These are phyloP conservation scores for Schwanniomyces sp. DNA, from an alignment of 805 yeast species.

Conservation along the genomic window DNA sequence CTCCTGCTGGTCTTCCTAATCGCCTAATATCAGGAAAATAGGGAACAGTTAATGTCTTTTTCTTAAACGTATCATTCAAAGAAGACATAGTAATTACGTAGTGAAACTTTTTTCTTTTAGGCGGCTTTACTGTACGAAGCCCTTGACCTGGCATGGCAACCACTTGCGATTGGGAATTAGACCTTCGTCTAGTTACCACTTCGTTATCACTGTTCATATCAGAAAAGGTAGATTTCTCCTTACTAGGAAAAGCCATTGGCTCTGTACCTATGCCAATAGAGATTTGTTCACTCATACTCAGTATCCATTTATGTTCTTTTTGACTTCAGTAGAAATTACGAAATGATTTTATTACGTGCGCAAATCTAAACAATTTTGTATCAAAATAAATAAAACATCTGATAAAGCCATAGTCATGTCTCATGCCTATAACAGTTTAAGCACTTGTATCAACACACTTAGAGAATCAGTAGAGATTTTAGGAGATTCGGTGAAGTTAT, in stretches of 20 bases:
- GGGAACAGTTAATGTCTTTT: conserved; percentile 79
- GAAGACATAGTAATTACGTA: conserved; percentile 74
- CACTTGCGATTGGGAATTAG: conserved; percentile 45
- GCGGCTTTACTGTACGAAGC: conserved; percentile 9
- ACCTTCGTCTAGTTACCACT: conserved; percentile 25
- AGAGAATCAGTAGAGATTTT: conserved; percentile 33
- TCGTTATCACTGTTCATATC: conserved; percentile 1
- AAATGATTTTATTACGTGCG: neutral
- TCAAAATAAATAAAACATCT: neutral
- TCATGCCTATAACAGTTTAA: conserved; percentile 9
- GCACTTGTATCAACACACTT: conserved; percentile 20
- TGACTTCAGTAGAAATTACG: neutral
- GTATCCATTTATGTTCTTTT: conserved; percentile 3
- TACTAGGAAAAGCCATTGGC: conserved; percentile 1
- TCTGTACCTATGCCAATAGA: conserved; percentile 21
- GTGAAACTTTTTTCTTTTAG: conserved; percentile 26
- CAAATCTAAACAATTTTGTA: neutral
- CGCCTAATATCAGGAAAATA: conserved; percentile 78
- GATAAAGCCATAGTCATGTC: conserved; percentile 3
- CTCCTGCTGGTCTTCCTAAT: conserved; percentile 85
- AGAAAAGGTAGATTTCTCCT: conserved; percentile 1
- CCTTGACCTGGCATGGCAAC: conserved; percentile 19
- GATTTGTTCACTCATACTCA: conserved; percentile 12
- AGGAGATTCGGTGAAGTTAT: conserved; percentile 26
- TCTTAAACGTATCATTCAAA: conserved; percentile 77